These are phyloP conservation scores for Cicer cuneatum DNA, from an alignment of 306 rosid genomes.

Conservation along the genomic window DNA sequence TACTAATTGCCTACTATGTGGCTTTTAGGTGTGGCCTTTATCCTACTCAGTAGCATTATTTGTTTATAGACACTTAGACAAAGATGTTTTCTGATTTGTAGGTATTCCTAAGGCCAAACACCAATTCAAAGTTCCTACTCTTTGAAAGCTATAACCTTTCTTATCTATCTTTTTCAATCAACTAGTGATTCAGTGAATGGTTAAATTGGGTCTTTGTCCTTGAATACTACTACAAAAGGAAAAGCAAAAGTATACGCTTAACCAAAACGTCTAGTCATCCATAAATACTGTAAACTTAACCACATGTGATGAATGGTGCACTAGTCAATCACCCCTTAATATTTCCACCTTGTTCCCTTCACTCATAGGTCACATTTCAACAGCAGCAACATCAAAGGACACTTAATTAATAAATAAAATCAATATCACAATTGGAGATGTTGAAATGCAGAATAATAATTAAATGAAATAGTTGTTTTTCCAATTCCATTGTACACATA, in stretches of 20 bases:
- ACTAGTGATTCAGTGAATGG: conserved; percentile 51
- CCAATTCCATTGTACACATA: conserved; percentile 52
- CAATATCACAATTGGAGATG: conserved; percentile 27
- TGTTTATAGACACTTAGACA: conserved; percentile 28
- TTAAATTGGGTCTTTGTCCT: conserved; percentile 51
- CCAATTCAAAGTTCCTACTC: conserved; percentile 52
- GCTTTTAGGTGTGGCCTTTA: neutral
- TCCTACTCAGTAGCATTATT: conserved; percentile 37
- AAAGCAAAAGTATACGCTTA: conserved; percentile 42
- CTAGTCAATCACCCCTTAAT: conserved; percentile 34
- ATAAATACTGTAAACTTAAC: conserved; percentile 43
- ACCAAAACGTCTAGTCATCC: conserved; percentile 45
- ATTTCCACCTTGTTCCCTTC: conserved; percentile 25
- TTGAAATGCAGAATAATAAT: conserved; percentile 21
- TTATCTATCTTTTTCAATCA: conserved; percentile 57
- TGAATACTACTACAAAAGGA: conserved; percentile 52
- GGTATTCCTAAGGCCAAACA: conserved; percentile 45
- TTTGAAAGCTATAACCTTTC: conserved; percentile 56
- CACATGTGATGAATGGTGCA: conserved; percentile 35
- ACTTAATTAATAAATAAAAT: conserved; percentile 15
- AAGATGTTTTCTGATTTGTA: conserved; percentile 50
- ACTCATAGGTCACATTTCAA: conserved; percentile 42
- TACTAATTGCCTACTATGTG: neutral
- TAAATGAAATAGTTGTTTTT: conserved; percentile 51
- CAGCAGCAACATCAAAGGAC: conserved; percentile 27